Percentiles rank a stretch among this genome's conserved stretches.
phyloP scores from a whole-genome alignment of 2,329 filamentous ascomycete species.

The Trichoderma brevicompactum region DNA sequence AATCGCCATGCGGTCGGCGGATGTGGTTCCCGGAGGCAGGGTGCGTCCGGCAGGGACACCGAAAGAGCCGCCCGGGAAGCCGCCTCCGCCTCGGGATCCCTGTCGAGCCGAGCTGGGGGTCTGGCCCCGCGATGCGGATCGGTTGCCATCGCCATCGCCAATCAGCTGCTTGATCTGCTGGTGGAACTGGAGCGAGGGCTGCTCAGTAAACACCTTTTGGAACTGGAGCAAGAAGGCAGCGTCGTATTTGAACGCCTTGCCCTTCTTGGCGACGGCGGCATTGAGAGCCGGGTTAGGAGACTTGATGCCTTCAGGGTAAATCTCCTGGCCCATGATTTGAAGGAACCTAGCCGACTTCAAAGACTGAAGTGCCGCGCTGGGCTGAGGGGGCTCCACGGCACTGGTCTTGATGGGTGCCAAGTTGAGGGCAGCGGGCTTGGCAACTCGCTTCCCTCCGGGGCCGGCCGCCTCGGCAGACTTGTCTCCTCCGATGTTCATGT shows the following conservation, averaged over 20 bases:
- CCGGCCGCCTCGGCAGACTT: constrained; percentile 51
- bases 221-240: constrained; percentile 95
- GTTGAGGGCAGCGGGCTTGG: constrained; percentile 87
- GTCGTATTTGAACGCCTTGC: constrained; percentile 89
- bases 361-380: constrained; percentile 90
- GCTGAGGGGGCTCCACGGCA: constrained; percentile 85
- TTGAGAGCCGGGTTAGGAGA: constrained; percentile 95
- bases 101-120: constrained; percentile 58
- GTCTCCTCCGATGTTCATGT: constrained; percentile 53
- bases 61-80: constrained; percentile 74
- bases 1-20: constrained; percentile 74
- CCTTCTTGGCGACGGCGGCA: constrained; percentile 75
- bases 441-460: constrained; percentile 65
- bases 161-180: constrained; percentile 84
- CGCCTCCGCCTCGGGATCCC: constrained; percentile 56
- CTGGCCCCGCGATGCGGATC: constrained; percentile 63
- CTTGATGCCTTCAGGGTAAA: constrained; percentile 81
- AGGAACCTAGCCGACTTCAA: constrained; percentile 91
- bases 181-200: constrained; percentile 93
- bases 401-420: constrained; percentile 81
- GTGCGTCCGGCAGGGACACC: constrained; percentile 55
- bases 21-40: constrained; percentile 76
- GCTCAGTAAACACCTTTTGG: constrained; percentile 93
- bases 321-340: constrained; percentile 73
- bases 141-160: constrained; percentile 71